phyloP scores from a whole-genome alignment of 2,329 filamentous ascomycete genomes.

The Didymellaceae sp. region DNA sequence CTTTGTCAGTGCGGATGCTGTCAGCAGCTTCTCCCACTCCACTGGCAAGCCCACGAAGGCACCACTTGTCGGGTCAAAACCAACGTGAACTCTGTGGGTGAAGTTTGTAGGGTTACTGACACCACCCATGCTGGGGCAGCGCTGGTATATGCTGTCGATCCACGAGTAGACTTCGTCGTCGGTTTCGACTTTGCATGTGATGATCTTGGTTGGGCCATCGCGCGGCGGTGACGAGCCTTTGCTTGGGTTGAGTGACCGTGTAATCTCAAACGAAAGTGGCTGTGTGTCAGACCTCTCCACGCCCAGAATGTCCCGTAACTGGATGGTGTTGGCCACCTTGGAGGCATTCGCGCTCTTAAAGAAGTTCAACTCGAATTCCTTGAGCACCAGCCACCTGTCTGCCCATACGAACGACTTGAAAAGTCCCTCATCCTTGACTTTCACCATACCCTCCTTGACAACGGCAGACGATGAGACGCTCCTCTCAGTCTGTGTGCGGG shows the following conservation, averaged over 20 bases:
- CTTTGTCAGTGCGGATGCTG: constrained; percentile 95
- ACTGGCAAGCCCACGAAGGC: constrained; percentile 93
- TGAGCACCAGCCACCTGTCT: constrained; percentile 87
- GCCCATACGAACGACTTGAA: constrained; percentile 85
- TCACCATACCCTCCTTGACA: constrained; percentile 73
- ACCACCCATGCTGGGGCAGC: constrained; percentile 95
- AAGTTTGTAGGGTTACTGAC: constrained; percentile 99
- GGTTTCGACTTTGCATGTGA: constrained; percentile 91
- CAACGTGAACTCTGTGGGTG: constrained; percentile 94
- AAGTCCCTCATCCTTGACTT: constrained; percentile 89
- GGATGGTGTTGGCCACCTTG: constrained; percentile 85
- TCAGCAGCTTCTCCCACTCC: constrained; percentile 96
- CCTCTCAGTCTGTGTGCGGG: constrained; percentile 52
- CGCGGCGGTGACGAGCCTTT: constrained; percentile 72
- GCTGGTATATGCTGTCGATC: constrained; percentile 97
- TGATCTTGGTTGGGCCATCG: constrained; percentile 79
- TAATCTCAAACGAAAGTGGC: constrained; percentile 93
- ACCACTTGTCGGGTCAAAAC: constrained; percentile 93
- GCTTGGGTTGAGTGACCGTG: constrained; percentile 68
- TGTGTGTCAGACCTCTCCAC: constrained; percentile 91
- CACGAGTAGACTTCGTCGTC: constrained; percentile 98
- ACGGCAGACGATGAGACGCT: constrained; percentile 44
- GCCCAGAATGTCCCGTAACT: constrained; percentile 84
- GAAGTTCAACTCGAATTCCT: constrained; percentile 93
- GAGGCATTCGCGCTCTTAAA: constrained; percentile 83